A percentile compares a stretch with the other conserved stretches of the same genome.
Conservation (phyloP, 176 grass and related monocot species). For the Tuctoria greenei region DNA sequence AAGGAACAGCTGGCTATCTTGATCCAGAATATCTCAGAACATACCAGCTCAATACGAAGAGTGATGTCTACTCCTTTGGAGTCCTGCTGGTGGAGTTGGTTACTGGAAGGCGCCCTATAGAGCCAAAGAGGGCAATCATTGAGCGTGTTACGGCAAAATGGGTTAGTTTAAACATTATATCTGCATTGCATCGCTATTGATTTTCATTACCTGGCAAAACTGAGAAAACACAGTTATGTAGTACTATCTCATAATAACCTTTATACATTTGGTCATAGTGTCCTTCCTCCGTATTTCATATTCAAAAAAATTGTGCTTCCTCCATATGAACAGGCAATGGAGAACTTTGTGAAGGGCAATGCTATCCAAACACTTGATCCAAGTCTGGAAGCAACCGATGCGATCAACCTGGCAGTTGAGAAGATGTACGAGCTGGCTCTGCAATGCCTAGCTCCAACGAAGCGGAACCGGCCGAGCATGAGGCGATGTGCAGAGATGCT, state of each 20-base stretch:
- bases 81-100: conserved; percentile 67
- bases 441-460: conserved; percentile 62
- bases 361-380: conserved; percentile 64
- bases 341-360: conserved; percentile 62
- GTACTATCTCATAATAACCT: neutral
- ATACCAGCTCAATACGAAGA: conserved; percentile 70
- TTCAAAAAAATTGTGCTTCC: no score
- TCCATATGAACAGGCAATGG: conserved; percentile 54
- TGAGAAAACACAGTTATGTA: neutral
- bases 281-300: neutral
- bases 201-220: neutral
- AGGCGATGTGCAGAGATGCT: conserved; percentile 67
- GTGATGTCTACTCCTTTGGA: conserved; percentile 76
- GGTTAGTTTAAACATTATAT: conserved; percentile 41
- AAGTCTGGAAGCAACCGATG: conserved; percentile 45
- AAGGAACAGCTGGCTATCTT: conserved; percentile 77
- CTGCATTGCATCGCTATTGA: neutral
- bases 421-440: conserved; percentile 64
- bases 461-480: conserved; percentile 62
- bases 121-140: conserved; percentile 45
- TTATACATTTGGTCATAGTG: neutral
- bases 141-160: conserved; percentile 75
- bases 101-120: conserved; percentile 61
- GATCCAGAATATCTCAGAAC: conserved; percentile 76
- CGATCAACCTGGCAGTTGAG: conserved; percentile 53